A percentile compares a stretch with the other conserved stretches of the same genome.
These are phyloP conservation scores for Rhinocladiella mackenziei DNA, from an alignment of 2,329 filamentous ascomycete species.

Conservation along the genomic window DNA sequence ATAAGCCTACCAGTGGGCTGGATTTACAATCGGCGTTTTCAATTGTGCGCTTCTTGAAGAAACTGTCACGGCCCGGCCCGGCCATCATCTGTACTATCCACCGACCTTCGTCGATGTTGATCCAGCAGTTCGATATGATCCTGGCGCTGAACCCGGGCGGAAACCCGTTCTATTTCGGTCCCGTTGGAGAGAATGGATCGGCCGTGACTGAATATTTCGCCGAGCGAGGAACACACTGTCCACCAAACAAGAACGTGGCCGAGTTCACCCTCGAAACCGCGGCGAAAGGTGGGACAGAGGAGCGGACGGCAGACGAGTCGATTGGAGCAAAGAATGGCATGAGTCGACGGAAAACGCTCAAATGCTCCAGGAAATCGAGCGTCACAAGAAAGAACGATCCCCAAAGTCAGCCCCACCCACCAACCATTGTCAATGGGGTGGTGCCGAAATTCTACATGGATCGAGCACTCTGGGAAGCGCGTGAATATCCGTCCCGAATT, in stretches of 20 bases:
- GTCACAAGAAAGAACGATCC: conserved; percentile 57
- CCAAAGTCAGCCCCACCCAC: conserved; percentile 50
- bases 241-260: conserved; percentile 62
- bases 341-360: conserved; percentile 58
- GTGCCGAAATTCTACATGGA: conserved; percentile 76
- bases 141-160: conserved; percentile 65
- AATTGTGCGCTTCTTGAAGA: conserved; percentile 65
- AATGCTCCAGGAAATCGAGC: conserved; percentile 62
- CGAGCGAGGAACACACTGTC: conserved; percentile 62
- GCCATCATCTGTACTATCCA: conserved; percentile 73
- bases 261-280: conserved; percentile 66
- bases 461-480: conserved; percentile 66
- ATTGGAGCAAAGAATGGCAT: conserved; percentile 74
- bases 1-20: conserved; percentile 68
- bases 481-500: conserved; percentile 69
- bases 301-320: conserved; percentile 53
- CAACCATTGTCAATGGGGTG: conserved; percentile 67
- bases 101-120: conserved; percentile 64
- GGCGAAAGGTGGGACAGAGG: conserved; percentile 44
- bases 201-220: conserved; percentile 66
- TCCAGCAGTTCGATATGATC: conserved; percentile 71
- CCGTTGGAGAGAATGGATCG: conserved; percentile 63
- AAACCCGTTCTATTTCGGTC: conserved; percentile 70
- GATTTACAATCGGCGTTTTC: conserved; percentile 66
- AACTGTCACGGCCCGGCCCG: conserved; percentile 62